A percentile compares a stretch with the other conserved stretches of the same genome.
Conservation (phyloP, 2,329 filamentous ascomycete genomes). For the Aspergillus sp. region DNA sequence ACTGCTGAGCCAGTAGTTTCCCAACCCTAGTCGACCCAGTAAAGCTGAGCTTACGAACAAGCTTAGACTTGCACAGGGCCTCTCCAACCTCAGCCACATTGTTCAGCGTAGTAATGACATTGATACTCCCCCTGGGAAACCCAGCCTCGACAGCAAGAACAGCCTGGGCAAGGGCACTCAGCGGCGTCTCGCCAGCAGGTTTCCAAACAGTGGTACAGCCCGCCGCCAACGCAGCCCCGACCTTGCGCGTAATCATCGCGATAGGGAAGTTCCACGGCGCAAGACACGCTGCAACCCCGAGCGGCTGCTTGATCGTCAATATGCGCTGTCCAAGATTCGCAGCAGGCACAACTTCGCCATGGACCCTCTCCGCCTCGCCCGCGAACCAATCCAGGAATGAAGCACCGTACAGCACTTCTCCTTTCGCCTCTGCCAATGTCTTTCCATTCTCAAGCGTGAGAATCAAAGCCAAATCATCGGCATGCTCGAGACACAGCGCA, state of each 20-base stretch:
- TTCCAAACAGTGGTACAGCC: conserved; percentile 41
- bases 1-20: conserved; percentile 11
- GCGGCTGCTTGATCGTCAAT: conserved; percentile 74
- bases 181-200: conserved; percentile 33
- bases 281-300: conserved; percentile 79
- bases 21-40: conserved; percentile 15
- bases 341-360: conserved; percentile 59
- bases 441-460: conserved; percentile 64
- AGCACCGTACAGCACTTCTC: conserved; percentile 50
- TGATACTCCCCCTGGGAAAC: conserved; percentile 29
- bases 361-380: conserved; percentile 50
- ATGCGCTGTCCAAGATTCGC: conserved; percentile 61
- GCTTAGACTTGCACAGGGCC: conserved; percentile 1
- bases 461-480: conserved; percentile 51
- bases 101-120: conserved; percentile 12
- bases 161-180: conserved; percentile 30
- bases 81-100: conserved; percentile 7
- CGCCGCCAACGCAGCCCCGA: conserved; percentile 36
- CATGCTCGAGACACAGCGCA: conserved; percentile 54
- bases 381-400: conserved; percentile 55
- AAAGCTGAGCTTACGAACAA: conserved; percentile 13
- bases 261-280: conserved; percentile 88
- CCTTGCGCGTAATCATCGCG: conserved; percentile 61
- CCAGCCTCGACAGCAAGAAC: conserved; percentile 29
- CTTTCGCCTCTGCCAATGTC: conserved; percentile 51